Percentiles rank a stretch among this genome's conserved stretches.
Conservation (phyloP, 2,329 filamentous ascomycete species). For the Calonectria multiphialidica region DNA sequence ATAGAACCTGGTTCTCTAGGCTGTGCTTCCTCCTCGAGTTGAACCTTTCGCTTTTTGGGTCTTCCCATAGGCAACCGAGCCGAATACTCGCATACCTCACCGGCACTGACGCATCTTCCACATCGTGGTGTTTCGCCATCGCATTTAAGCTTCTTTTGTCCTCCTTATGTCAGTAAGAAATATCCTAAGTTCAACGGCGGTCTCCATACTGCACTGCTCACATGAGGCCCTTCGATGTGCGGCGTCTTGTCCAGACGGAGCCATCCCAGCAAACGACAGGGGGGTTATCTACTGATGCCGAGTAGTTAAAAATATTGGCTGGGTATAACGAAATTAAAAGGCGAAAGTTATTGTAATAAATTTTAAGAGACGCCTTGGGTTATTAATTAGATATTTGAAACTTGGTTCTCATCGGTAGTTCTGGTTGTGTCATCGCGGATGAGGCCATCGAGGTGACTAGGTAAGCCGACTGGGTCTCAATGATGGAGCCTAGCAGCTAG, state of each 20-base stretch:
- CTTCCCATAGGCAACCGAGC: conserved; percentile 40
- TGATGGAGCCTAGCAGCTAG: neutral
- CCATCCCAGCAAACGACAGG: conserved; percentile 13
- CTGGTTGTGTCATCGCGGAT: neutral
- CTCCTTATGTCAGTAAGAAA: conserved; percentile 23
- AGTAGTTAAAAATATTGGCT: neutral
- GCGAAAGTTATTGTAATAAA: neutral
- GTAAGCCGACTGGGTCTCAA: neutral
- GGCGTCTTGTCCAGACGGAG: conserved; percentile 23
- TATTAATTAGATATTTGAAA: neutral
- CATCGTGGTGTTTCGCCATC: conserved; percentile 39
- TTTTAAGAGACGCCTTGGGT: neutral
- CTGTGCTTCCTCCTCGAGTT: conserved; percentile 1
- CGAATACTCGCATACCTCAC: conserved; percentile 38
- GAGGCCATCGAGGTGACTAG: neutral
- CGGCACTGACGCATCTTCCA: conserved; percentile 29
- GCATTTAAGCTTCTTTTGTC: conserved; percentile 44
- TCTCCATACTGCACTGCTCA: conserved; percentile 41
- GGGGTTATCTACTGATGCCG: neutral
- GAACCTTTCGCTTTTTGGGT: conserved; percentile 40
- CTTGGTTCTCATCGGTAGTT: neutral
- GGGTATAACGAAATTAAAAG: neutral
- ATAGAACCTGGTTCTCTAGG: conserved; percentile 5
- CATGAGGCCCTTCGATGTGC: conserved; percentile 41
- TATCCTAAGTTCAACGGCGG: neutral